Evolutionary conservation across 2,329 filamentous ascomycete genomes (phyloP).

Genomic region (Teratosphaeria destructans): DNA sequence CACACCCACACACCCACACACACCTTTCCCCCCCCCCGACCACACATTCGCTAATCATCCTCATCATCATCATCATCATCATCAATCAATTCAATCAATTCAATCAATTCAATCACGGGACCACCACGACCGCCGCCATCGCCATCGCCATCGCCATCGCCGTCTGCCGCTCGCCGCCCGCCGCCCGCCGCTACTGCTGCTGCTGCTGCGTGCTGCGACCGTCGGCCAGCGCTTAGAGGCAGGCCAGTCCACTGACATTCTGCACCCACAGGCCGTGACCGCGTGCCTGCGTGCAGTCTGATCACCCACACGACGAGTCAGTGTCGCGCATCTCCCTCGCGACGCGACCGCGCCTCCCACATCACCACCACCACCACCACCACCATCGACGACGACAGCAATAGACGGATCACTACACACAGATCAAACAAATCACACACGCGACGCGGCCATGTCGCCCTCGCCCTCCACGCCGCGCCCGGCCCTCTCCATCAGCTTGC

Average conservation of each 20-base stretch:
- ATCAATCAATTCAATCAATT: not conserved
- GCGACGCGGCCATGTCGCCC: constrained; percentile 21
- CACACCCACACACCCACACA: too few species aligned
- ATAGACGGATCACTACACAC: not conserved
- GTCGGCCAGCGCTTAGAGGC: not conserved
- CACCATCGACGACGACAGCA: not conserved
- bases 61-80: too few species aligned
- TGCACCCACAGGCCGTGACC: not conserved
- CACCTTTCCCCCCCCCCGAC: too few species aligned
- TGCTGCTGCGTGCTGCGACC: not conserved
- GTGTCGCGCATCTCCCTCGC: not conserved
- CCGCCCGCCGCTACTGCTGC: not conserved
- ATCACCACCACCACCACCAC: not conserved
- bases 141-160: too few species aligned
- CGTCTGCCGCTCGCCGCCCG: too few species aligned
- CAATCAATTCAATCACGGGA: not conserved
- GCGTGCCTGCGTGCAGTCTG: not conserved
- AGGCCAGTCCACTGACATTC: not conserved
- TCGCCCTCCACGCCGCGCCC: constrained; percentile 30
- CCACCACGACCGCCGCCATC: not conserved
- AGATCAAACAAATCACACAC: not conserved
- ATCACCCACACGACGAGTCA: not conserved
- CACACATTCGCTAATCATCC: too few species aligned
- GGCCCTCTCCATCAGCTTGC: constrained; percentile 40
- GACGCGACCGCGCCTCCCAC: not conserved